These are phyloP conservation scores for Cronartium ribicola DNA, from an alignment of 1,284 basidiomycete species.

Conservation along the genomic window DNA sequence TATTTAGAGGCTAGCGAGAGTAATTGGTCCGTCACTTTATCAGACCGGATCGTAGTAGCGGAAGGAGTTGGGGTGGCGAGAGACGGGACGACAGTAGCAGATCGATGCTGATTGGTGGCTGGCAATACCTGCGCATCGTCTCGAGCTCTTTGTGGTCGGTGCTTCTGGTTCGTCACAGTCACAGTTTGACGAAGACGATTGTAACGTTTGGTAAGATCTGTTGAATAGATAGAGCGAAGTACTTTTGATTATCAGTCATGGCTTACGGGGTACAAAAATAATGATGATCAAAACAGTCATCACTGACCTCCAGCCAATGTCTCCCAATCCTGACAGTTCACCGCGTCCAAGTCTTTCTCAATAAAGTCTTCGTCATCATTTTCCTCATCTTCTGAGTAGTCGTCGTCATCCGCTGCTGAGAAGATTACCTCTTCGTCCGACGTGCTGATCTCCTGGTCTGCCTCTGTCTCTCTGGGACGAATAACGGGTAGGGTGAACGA, in stretches of 20 bases:
- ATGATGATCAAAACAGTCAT: background rate
- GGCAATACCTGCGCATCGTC: slow-evolving; percentile 11
- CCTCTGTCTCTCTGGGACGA: background rate
- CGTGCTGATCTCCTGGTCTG: background rate
- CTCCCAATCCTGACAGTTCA: slow-evolving; percentile 80
- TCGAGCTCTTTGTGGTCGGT: background rate
- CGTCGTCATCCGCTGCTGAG: slow-evolving; percentile 47
- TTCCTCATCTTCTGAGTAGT: slow-evolving; percentile 57
- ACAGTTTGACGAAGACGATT: slow-evolving; percentile 59
- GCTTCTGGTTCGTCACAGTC: slow-evolving; percentile 15
- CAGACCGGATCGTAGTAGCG: slow-evolving; percentile 39
- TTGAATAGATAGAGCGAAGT: background rate
- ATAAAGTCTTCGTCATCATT: slow-evolving; percentile 53
- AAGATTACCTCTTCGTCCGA: background rate
- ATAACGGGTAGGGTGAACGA: background rate
- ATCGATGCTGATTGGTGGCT: slow-evolving; percentile 38
- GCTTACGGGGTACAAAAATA: background rate
- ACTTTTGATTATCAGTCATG: background rate
- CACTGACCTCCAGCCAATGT: slow-evolving; percentile 67
- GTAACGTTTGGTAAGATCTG: slow-evolving; percentile 95
- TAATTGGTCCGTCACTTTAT: slow-evolving; percentile 43
- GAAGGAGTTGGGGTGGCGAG: slow-evolving; percentile 39
- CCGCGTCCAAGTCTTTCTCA: slow-evolving; percentile 44
- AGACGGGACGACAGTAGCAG: slow-evolving; percentile 41
- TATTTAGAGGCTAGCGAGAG: slow-evolving; percentile 40